Percentiles rank a stretch among this genome's conserved stretches.
Conservation (phyloP, 2,329 filamentous ascomycete species). For the Aspergillus sp. region DNA sequence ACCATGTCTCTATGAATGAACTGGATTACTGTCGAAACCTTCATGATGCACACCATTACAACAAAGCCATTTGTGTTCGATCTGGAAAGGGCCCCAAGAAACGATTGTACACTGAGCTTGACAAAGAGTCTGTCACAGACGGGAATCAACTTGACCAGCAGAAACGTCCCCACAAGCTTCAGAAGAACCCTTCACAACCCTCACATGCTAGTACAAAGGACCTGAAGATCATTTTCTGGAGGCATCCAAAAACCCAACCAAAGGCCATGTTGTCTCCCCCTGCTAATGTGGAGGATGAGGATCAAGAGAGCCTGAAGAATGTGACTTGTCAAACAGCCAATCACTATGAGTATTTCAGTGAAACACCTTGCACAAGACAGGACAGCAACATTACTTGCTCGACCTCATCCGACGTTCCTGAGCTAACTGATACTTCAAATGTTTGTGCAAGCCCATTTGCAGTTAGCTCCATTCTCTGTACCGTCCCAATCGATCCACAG, state of each 20-base stretch:
- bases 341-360: background rate
- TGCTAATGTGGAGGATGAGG: background rate
- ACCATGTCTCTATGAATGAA: background rate
- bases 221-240: background rate
- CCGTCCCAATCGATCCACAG: background rate
- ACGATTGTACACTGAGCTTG: background rate
- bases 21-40: background rate
- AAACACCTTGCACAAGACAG: background rate
- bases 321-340: background rate
- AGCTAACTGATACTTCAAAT: background rate
- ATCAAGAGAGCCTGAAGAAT: background rate
- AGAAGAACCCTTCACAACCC: background rate
- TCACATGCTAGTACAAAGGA: background rate
- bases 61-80: background rate
- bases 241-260: background rate
- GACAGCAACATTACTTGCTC: background rate
- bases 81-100: background rate
- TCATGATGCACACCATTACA: constrained; percentile 1
- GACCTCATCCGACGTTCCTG: background rate
- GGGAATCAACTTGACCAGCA: background rate
- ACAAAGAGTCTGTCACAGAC: background rate
- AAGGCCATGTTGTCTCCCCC: background rate
- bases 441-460: background rate
- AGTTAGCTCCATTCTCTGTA: background rate
- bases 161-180: background rate